phyloP scores from a whole-genome alignment of 1,284 basidiomycete genomes.

The Anthracocystis panici-leucophaei region DNA sequence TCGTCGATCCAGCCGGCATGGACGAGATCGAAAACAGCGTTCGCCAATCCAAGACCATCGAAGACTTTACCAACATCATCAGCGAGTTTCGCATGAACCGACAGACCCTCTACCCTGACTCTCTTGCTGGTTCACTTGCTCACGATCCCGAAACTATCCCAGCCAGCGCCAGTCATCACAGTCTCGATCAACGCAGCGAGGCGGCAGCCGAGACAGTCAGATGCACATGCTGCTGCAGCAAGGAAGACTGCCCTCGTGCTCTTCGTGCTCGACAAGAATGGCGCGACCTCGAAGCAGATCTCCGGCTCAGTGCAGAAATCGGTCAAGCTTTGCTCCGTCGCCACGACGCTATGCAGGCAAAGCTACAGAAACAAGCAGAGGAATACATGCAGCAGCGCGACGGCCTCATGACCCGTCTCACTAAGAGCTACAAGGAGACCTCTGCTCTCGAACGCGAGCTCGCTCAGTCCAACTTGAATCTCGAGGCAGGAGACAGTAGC shows the following conservation, averaged over 20 bases:
- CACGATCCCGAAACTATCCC: conserved; percentile 14
- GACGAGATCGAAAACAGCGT: conserved; percentile 60
- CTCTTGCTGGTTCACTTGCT: conserved; percentile 19
- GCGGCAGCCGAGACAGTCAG: conserved; percentile 17
- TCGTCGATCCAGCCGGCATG: conserved; percentile 33
- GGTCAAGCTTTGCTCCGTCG: conserved; percentile 87
- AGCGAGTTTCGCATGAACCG: conserved; percentile 61
- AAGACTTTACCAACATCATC: conserved; percentile 65
- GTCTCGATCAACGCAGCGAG: conserved; percentile 39
- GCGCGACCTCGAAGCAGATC: conserved; percentile 65
- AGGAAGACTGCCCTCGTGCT: conserved; percentile 57
- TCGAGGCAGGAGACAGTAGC: conserved; percentile 82
- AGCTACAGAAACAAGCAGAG: conserved; percentile 69
- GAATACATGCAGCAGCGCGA: conserved; percentile 63
- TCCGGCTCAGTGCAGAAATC: conserved; percentile 77
- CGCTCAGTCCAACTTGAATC: conserved; percentile 82
- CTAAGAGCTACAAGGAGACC: conserved; percentile 57
- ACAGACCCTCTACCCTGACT: conserved; percentile 43
- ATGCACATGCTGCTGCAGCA: conserved; percentile 63
- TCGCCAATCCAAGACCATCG: conserved; percentile 58
- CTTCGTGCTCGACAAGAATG: conserved; percentile 61
- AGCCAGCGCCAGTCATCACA: conserved; percentile 31
- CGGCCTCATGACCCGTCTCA: conserved; percentile 57
- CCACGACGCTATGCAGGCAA: conserved; percentile 85
- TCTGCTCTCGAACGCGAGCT: conserved; percentile 75